These are phyloP conservation scores for Oropetium thomaeum DNA, from an alignment of 176 grass and related monocot genomes.

Conservation along the genomic window DNA sequence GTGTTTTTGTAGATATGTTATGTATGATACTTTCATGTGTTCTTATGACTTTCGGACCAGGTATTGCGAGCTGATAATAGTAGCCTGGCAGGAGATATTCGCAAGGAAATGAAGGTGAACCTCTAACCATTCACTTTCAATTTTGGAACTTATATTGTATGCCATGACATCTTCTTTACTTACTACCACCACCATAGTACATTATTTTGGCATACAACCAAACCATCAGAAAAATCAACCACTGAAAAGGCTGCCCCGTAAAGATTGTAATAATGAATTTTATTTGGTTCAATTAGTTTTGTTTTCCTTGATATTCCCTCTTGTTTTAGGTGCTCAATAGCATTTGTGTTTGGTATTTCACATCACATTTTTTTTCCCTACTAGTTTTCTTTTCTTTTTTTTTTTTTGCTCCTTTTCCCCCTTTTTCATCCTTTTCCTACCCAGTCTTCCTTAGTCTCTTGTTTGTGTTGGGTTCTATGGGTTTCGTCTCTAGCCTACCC, in stretches of 20 bases:
- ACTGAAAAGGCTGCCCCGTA: not conserved
- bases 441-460: no score
- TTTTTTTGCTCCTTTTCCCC: no score
- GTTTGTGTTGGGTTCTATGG: no score
- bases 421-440: no score
- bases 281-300: conserved; percentile 1
- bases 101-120: conserved; percentile 94
- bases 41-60: conserved; percentile 34
- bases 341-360: no score
- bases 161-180: not conserved
- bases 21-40: not conserved
- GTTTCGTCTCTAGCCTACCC: no score
- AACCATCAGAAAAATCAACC: not conserved
- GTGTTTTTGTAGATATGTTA: not conserved
- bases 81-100: conserved; percentile 91
- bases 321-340: conserved; percentile 44
- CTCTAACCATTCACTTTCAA: not conserved
- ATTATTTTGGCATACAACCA: not conserved
- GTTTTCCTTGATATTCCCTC: conserved; percentile 2
- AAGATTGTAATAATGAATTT: not conserved
- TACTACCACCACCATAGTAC: not conserved
- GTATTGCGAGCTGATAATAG: conserved; percentile 95
- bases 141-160: not conserved
- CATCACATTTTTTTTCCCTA: no score
- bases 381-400: no score